Conservation (phyloP, 2,329 filamentous ascomycete species). For the Hortaea sp. region DNA sequence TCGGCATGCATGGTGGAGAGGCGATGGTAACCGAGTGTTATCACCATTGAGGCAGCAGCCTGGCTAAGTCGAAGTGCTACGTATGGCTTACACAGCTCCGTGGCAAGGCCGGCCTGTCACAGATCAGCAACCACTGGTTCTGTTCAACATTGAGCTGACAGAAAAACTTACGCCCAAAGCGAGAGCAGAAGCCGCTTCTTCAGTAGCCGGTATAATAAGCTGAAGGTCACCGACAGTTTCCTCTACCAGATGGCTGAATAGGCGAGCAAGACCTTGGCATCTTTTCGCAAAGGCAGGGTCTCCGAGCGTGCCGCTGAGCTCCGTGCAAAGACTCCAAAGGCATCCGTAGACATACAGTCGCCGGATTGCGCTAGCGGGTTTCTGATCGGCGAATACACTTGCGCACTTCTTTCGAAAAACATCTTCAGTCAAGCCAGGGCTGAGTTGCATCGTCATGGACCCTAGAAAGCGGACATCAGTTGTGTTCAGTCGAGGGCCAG, state of each 20-base stretch:
- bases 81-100: slow-evolving; percentile 40
- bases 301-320: slow-evolving; percentile 2
- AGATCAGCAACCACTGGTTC: background rate
- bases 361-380: slow-evolving; percentile 3
- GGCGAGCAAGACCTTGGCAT: slow-evolving; percentile 3
- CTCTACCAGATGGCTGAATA: slow-evolving; percentile 4
- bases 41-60: slow-evolving; percentile 50
- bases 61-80: slow-evolving; percentile 55
- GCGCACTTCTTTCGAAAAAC: slow-evolving; percentile 3
- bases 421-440: slow-evolving; percentile 3
- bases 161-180: slow-evolving; percentile 6
- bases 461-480: background rate
- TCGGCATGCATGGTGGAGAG: slow-evolving; percentile 7
- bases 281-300: slow-evolving; percentile 3
- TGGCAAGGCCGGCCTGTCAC: background rate
- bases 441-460: slow-evolving; percentile 7
- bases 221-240: slow-evolving; percentile 5
- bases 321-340: slow-evolving; percentile 7
- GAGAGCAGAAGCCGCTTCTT: slow-evolving; percentile 6
- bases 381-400: background rate
- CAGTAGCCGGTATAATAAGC: slow-evolving; percentile 7
- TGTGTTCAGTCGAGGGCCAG: too few species aligned
- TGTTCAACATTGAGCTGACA: slow-evolving; percentile 24
- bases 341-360: slow-evolving; percentile 5
- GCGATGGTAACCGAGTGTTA: slow-evolving; percentile 36